Conservation (phyloP, 805 yeast genomes). For the Kuraishia borneana region DNA sequence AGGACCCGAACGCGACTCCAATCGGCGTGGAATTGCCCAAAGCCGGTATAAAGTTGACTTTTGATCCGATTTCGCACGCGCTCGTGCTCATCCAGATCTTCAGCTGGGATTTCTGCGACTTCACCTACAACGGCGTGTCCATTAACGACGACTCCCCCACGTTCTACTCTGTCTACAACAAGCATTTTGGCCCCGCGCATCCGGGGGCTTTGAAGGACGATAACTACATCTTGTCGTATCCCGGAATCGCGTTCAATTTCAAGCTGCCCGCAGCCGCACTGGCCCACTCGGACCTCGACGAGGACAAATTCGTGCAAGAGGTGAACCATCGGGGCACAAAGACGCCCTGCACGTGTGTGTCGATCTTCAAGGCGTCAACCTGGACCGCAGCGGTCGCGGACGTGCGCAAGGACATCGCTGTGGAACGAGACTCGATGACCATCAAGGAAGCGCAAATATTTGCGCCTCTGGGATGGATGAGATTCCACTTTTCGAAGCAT, state of each 20-base stretch:
- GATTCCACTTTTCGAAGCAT: constrained; percentile 15
- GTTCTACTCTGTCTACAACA: constrained; percentile 38
- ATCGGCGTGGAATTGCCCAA: constrained; percentile 11
- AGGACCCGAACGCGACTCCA: constrained; percentile 5
- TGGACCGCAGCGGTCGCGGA: constrained; percentile 14
- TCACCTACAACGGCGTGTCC: constrained; percentile 11
- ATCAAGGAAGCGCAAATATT: constrained; percentile 3
- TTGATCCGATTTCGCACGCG: constrained; percentile 14
- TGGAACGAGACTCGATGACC: too few species aligned
- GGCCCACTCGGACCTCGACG: constrained; percentile 2
- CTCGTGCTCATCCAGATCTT: constrained; percentile 15
- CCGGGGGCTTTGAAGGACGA: constrained; percentile 31
- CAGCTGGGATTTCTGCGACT: constrained; percentile 6
- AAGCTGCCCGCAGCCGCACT: constrained; percentile 10
- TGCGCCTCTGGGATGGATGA: constrained; percentile 9
- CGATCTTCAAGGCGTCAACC: constrained; percentile 27
- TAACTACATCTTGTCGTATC: constrained; percentile 37
- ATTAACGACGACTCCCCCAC: constrained; percentile 8
- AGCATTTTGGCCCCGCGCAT: constrained; percentile 51
- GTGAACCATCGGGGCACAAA: constrained; percentile 17
- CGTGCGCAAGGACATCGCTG: not conserved
- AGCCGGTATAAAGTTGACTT: constrained; percentile 12
- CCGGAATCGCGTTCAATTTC: constrained; percentile 45
- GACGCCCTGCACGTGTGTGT: constrained; percentile 24
- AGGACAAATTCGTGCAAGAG: constrained; percentile 10